Evolutionary conservation across 106 monocot genomes (phyloP).

Genomic region (Dendrobium nobile): DNA sequence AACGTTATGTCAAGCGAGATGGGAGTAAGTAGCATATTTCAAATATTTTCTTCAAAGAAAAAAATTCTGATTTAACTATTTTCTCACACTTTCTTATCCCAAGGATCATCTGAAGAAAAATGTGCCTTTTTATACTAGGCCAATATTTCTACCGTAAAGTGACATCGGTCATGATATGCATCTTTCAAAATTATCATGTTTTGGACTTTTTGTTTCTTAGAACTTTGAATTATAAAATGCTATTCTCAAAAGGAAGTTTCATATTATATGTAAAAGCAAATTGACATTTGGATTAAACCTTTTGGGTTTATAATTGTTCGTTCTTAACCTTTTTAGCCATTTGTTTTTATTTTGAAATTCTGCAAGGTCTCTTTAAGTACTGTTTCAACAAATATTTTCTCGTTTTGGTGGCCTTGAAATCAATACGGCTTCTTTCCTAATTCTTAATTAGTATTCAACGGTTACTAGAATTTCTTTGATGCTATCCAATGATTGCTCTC

Average conservation of each 20-base stretch:
- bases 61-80: background rate
- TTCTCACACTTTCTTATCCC: background rate
- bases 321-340: background rate
- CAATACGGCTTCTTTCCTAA: background rate
- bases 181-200: background rate
- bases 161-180: background rate
- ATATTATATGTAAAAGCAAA: background rate
- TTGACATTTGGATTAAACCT: background rate
- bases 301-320: background rate
- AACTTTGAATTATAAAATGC: background rate
- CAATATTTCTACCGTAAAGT: background rate
- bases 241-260: background rate
- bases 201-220: background rate
- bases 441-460: background rate
- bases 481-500: background rate
- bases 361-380: background rate
- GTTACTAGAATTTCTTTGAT: slow-evolving; percentile 1
- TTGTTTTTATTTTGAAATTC: background rate
- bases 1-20: slow-evolving; percentile 77
- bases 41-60: background rate
- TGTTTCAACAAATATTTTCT: background rate
- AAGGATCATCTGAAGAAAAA: slow-evolving; percentile 1
- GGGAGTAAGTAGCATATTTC: slow-evolving; percentile 24
- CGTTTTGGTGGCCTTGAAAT: background rate
- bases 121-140: background rate